phyloP scores from a whole-genome alignment of 176 grass and related monocot genomes.

The Triticum turgidum region DNA sequence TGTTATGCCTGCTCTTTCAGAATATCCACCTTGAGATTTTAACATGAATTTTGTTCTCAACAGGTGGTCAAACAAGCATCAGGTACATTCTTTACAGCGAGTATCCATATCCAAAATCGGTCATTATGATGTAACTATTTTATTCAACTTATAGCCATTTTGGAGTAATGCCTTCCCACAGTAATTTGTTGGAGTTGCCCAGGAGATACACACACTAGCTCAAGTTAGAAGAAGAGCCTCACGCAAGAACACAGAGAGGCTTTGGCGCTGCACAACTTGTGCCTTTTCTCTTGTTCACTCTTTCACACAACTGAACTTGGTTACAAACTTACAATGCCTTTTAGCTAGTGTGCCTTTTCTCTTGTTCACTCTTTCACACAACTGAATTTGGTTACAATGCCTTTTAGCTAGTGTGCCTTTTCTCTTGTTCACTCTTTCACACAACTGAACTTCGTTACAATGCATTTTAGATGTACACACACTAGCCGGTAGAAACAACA shows the following conservation, averaged over 20 bases:
- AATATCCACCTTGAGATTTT: constrained; percentile 16
- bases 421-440: neutral
- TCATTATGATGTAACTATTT: neutral
- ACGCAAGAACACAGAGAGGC: no score
- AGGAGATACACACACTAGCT: no score
- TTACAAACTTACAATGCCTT: neutral
- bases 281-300: neutral
- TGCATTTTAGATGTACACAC: neutral
- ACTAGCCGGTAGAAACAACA: neutral
- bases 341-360: neutral
- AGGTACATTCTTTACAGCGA: constrained; percentile 52
- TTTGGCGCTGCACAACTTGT: neutral
- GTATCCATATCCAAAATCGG: neutral
- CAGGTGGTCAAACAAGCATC: constrained; percentile 99
- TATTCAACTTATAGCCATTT: neutral
- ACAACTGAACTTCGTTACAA: neutral
- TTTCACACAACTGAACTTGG: neutral
- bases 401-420: neutral
- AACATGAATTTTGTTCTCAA: constrained; percentile 48
- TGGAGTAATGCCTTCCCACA: neutral
- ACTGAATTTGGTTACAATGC: neutral
- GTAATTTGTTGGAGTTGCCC: neutral
- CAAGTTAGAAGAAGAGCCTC: no score
- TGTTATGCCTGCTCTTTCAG: constrained; percentile 2
- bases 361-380: neutral